Evolutionary conservation across 2,329 filamentous ascomycete genomes (phyloP).

Genomic region (Chrysosporium queenslandicum): DNA sequence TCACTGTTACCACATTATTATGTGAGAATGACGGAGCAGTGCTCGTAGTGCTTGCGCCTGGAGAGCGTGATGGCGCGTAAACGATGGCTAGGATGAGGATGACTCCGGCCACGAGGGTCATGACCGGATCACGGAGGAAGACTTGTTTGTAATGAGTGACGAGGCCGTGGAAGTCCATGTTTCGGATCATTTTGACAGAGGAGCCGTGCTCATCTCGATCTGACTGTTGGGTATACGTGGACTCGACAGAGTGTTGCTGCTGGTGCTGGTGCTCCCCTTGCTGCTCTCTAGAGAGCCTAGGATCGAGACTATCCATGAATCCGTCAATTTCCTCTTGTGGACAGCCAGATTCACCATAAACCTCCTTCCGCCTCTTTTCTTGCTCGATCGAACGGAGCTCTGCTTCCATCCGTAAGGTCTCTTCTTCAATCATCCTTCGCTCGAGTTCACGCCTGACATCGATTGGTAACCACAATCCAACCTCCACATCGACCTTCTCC

Average conservation of each 20-base stretch:
- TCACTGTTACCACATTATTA: constrained; percentile 3
- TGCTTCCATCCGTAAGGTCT: constrained; percentile 22
- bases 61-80: neutral
- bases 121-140: neutral
- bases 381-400: constrained; percentile 17
- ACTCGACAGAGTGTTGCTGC: neutral
- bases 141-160: neutral
- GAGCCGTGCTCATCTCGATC: neutral
- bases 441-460: constrained; percentile 45
- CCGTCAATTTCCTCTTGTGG: constrained; percentile 18
- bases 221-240: neutral
- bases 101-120: neutral
- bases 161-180: neutral
- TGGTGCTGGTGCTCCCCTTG: no score
- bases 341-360: constrained; percentile 17
- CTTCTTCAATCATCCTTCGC: constrained; percentile 34
- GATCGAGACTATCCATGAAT: neutral
- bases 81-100: constrained; percentile 3
- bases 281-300: neutral
- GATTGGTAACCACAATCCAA: constrained; percentile 58
- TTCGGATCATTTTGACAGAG: neutral
- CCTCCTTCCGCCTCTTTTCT: constrained; percentile 15
- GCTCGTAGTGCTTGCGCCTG: neutral
- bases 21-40: constrained; percentile 1
- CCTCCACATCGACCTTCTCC: constrained; percentile 94